Base-by-base conservation (phyloP, 148 eudicot species). In the Drosera capensis region DNA sequence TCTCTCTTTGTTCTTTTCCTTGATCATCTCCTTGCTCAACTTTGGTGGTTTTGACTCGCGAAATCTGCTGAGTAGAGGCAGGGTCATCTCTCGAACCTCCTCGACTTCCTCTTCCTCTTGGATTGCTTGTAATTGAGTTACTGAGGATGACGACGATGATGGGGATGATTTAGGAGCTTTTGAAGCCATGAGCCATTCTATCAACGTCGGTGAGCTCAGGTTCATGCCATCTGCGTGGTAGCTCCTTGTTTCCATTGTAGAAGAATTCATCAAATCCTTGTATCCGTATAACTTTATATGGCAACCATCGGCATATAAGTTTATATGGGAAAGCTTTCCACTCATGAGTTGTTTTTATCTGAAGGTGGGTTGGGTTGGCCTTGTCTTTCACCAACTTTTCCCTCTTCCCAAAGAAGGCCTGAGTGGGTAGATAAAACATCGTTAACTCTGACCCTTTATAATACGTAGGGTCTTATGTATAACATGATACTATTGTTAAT, bases 291-390 rank as follows among this genome's bases (percentile, higher is more conserved):
- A n/a, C n/a, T n/a, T n/a, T n/a, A n/a, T n/a, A n/a, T n/a, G n/a
- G n/a, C n/a, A n/a, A n/a, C n/a, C n/a, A n/a, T n/a, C n/a, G n/a
- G n/a, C 38, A 34, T 34, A 13, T 11, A 34, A 34, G 38, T 31
- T 52, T 56, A 31, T 56, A 62, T 70, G 58, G 59, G 63, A 63
- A 74, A 13, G 46, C 26, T 54, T 56, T 46, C 34, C 23, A 48
- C n/a, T 40, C 43, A 40, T 15, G 9, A 15, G 53, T 63, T 52
- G 39, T 24, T 25, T 59, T 48, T 66, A 39, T 43, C 49, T 66
- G 51, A 67, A 67, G 34, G 56, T 66, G 41, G 38, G 11, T 31
- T 51, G 26, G 57, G 56, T 63, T 47, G 58, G 50, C 59, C 59
- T 52, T 63, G 69, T 43, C 20, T 35, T 40, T 15, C 0, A 36